A percentile compares a stretch with the other conserved stretches of the same genome.
phyloP scores from a whole-genome alignment of 1,284 basidiomycete genomes.

The Ceratobasidium sp. region DNA sequence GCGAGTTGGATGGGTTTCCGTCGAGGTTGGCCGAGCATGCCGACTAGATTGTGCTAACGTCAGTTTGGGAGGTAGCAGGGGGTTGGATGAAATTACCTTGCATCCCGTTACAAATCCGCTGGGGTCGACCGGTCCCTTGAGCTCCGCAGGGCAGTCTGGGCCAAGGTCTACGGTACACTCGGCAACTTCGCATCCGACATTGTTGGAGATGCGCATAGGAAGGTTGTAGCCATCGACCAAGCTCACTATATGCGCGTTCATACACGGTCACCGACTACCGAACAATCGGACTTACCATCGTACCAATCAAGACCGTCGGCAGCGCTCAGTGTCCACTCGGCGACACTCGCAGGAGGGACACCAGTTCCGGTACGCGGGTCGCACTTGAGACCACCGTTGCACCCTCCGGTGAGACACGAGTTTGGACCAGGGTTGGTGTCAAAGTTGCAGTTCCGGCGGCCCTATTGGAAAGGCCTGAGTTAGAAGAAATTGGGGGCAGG shows the following conservation, averaged over 20 bases:
- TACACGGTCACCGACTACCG: no score
- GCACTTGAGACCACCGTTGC: conserved; percentile 42
- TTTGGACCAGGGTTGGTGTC: conserved; percentile 46
- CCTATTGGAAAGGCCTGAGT: conserved; percentile 46
- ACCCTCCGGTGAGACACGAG: conserved; percentile 45
- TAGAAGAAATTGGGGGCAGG: neutral
- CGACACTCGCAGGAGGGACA: conserved; percentile 63
- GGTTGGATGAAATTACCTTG: conserved; percentile 47
- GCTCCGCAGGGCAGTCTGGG: conserved; percentile 41
- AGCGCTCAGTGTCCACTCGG: conserved; percentile 52
- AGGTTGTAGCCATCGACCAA: conserved; percentile 67
- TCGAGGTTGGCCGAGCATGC: conserved; percentile 61
- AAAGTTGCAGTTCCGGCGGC: conserved; percentile 56
- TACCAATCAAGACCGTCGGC: conserved; percentile 55
- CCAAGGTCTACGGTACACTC: conserved; percentile 59
- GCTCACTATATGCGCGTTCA: conserved; percentile 50
- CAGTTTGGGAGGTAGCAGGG: conserved; percentile 20
- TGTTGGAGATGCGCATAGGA: conserved; percentile 62
- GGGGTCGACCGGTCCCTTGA: conserved; percentile 58
- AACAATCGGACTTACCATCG: conserved; percentile 47
- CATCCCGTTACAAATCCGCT: conserved; percentile 62
- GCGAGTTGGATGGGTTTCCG: conserved; percentile 46
- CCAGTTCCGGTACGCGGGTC: conserved; percentile 51
- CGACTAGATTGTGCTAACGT: conserved; percentile 37
- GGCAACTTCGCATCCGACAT: conserved; percentile 58